These are phyloP conservation scores for Coniella lustricola DNA, from an alignment of 2,329 filamentous ascomycete species.

Conservation along the genomic window DNA sequence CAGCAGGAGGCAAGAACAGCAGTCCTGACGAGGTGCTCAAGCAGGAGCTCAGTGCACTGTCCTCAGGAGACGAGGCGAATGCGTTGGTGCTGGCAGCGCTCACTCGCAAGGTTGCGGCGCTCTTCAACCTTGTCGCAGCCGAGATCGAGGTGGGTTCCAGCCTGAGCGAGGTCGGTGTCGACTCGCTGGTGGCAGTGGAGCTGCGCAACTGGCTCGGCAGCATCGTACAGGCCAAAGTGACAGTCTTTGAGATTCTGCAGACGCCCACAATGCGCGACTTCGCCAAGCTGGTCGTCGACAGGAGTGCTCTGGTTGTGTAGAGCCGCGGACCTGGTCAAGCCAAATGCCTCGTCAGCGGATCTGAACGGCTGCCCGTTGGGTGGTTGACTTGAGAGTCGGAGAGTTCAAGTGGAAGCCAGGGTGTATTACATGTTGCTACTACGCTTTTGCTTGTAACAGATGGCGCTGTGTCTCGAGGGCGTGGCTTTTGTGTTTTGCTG, in stretches of 20 bases:
- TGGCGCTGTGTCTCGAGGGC: no score
- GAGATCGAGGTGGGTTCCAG: conserved; percentile 37
- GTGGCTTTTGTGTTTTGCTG: no score
- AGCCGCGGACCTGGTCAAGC: neutral
- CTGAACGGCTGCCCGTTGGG: no score
- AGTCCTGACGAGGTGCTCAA: neutral
- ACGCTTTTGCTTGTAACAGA: no score
- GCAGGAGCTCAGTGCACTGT: neutral
- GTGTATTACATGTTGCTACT: no score
- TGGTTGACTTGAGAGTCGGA: no score
- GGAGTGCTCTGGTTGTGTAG: neutral
- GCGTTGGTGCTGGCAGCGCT: conserved; percentile 16
- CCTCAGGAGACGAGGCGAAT: conserved; percentile 5
- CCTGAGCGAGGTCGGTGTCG: conserved; percentile 41
- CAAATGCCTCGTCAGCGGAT: no score
- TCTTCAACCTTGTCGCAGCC: conserved; percentile 18
- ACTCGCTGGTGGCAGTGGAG: conserved; percentile 46
- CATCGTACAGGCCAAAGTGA: conserved; percentile 36
- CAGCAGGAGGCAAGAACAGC: neutral
- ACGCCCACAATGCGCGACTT: neutral
- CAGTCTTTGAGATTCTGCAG: conserved; percentile 39
- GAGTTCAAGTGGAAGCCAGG: no score
- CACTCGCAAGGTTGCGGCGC: conserved; percentile 18
- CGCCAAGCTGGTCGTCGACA: no score
- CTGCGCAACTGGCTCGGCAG: conserved; percentile 44